Conservation (phyloP, 768 basidiomycete species). For the Suillus occidentalis region DNA sequence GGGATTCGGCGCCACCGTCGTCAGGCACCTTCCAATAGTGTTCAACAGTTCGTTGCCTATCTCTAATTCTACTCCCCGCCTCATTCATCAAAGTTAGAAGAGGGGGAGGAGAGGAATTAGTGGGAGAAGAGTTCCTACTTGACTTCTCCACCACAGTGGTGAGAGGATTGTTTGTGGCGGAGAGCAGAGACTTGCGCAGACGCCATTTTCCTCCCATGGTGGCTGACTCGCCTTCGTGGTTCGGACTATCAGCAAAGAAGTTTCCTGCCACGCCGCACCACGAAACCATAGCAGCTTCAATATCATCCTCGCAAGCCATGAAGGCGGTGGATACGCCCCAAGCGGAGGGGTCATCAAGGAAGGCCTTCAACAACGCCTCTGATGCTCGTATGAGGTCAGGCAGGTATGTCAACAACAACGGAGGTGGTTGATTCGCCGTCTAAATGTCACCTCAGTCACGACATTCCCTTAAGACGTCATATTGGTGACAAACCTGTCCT, state of each 20-base stretch:
- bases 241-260: slow-evolving; percentile 36
- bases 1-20: slow-evolving; percentile 4
- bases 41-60: slow-evolving; percentile 10
- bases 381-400: slow-evolving; percentile 52
- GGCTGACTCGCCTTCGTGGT: slow-evolving; percentile 12
- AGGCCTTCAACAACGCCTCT: slow-evolving; percentile 46
- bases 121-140: slow-evolving; percentile 3
- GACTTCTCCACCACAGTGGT: slow-evolving; percentile 6
- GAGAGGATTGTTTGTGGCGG: slow-evolving; percentile 3
- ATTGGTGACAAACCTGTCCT: slow-evolving; percentile 31
- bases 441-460: slow-evolving; percentile 18
- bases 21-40: slow-evolving; percentile 3
- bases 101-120: slow-evolving; percentile 9
- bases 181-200: slow-evolving; percentile 20
- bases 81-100: slow-evolving; percentile 12
- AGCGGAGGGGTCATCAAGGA: slow-evolving; percentile 63
- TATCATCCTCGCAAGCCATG: slow-evolving; percentile 47
- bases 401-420: slow-evolving; percentile 51
- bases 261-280: slow-evolving; percentile 41
- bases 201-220: slow-evolving; percentile 23
- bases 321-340: slow-evolving; percentile 66
- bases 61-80: slow-evolving; percentile 9
- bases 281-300: slow-evolving; percentile 55
- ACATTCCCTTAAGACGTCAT: not conserved
- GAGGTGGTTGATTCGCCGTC: slow-evolving; percentile 45